These are phyloP conservation scores for Babesia gibsoni DNA, from an alignment of 169 alveolate genomes.

Conservation along the genomic window DNA sequence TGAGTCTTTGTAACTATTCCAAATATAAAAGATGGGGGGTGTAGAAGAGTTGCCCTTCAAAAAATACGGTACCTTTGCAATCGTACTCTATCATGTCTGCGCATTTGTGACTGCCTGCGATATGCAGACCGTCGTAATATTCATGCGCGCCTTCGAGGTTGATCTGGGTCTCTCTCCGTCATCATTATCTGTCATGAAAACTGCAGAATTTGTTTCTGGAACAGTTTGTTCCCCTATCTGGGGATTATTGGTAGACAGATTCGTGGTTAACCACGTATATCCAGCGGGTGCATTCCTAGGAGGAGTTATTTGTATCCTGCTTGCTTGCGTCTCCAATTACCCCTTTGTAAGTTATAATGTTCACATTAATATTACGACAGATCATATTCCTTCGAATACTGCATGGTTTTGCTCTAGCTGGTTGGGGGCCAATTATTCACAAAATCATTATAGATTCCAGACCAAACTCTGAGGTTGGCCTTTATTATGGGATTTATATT, in stretches of 20 bases:
- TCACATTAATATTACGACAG: constrained; percentile 7
- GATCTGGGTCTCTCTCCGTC: constrained; percentile 82
- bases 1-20: too few species aligned
- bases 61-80: neutral
- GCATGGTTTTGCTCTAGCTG: constrained; percentile 47
- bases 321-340: constrained; percentile 60
- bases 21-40: too few species aligned
- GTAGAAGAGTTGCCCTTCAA: too few species aligned
- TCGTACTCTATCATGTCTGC: neutral
- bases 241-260: constrained; percentile 87
- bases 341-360: constrained; percentile 19
- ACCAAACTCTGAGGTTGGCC: neutral
- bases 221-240: constrained; percentile 85
- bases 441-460: constrained; percentile 22
- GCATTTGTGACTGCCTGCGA: constrained; percentile 4
- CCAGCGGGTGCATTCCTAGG: constrained; percentile 81
- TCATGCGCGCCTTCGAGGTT: constrained; percentile 84
- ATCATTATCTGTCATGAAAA: constrained; percentile 76
- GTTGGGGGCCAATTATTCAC: constrained; percentile 46
- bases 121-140: constrained; percentile 2
- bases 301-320: constrained; percentile 80
- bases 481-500: constrained; percentile 36
- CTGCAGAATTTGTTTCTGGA: constrained; percentile 81
- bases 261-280: constrained; percentile 79
- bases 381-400: constrained; percentile 28